These are phyloP conservation scores for Bidens hawaiensis DNA, from an alignment of 140 eudicot genomes.

Conservation along the genomic window DNA sequence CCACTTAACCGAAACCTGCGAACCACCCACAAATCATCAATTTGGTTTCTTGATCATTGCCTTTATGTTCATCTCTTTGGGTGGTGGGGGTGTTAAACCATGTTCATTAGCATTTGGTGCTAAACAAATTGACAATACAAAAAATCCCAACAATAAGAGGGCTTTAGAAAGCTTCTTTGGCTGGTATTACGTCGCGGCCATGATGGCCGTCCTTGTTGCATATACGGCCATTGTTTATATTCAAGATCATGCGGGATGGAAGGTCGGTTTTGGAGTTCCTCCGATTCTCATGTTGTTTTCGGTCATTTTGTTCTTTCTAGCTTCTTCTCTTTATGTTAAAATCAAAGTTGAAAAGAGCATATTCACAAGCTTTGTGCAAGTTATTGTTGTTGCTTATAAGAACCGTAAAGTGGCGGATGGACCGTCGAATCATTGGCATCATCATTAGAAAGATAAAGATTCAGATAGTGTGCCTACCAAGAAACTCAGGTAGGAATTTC, in stretches of 20 bases:
- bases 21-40: slow-evolving; percentile 32
- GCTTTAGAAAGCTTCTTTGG: slow-evolving; percentile 40
- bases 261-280: slow-evolving; percentile 53
- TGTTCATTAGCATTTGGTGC: slow-evolving; percentile 58
- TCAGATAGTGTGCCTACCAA: slow-evolving; percentile 22
- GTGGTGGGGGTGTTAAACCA: slow-evolving; percentile 56
- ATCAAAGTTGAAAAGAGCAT: slow-evolving; percentile 23
- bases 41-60: slow-evolving; percentile 23
- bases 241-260: slow-evolving; percentile 57
- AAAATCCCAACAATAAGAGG: slow-evolving; percentile 14
- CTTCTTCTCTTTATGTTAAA: slow-evolving; percentile 40
- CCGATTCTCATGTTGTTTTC: slow-evolving; percentile 32
- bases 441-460: slow-evolving; percentile 1
- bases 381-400: slow-evolving; percentile 44
- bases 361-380: slow-evolving; percentile 39
- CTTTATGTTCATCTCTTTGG: slow-evolving; percentile 44
- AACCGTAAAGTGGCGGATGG: slow-evolving; percentile 24
- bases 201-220: slow-evolving; percentile 26
- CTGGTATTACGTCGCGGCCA: slow-evolving; percentile 41
- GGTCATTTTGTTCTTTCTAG: slow-evolving; percentile 25
- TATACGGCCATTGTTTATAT: slow-evolving; percentile 38
- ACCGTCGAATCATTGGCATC: background rate
- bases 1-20: slow-evolving; percentile 14
- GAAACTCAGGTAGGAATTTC: slow-evolving; percentile 50
- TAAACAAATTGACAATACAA: slow-evolving; percentile 34